Evolutionary conservation across 257 asterid genomes (phyloP).

Genomic region (Solanum stenotomum): DNA sequence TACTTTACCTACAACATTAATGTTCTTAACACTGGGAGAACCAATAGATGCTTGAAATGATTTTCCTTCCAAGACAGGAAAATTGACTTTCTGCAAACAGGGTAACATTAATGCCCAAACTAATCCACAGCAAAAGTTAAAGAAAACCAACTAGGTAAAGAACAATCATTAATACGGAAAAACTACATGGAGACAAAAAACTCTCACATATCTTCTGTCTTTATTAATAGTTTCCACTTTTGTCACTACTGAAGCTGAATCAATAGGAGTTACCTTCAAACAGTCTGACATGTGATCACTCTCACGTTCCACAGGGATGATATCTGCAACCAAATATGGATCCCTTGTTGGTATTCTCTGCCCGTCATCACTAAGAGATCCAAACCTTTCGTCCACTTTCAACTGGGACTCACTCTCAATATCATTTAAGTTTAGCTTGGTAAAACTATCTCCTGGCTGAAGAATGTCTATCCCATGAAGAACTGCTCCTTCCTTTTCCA

Average conservation of each 20-base stretch:
- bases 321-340: slow-evolving; percentile 13
- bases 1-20: slow-evolving; percentile 32
- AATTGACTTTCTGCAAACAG: slow-evolving; percentile 27
- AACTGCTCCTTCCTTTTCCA: slow-evolving; percentile 9
- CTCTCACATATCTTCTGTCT: background rate
- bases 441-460: slow-evolving; percentile 12
- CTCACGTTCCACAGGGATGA: slow-evolving; percentile 9
- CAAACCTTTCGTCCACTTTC: slow-evolving; percentile 12
- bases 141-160: background rate
- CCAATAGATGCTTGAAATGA: slow-evolving; percentile 22
- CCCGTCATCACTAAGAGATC: slow-evolving; percentile 11
- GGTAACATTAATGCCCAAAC: background rate
- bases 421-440: slow-evolving; percentile 5
- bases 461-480: slow-evolving; percentile 17
- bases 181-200: background rate
- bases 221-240: background rate
- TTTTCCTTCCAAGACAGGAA: slow-evolving; percentile 15
- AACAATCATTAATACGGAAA: background rate
- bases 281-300: slow-evolving; percentile 11
- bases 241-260: slow-evolving; percentile 32
- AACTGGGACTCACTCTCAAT: slow-evolving; percentile 10
- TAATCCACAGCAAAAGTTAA: background rate
- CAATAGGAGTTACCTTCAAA: slow-evolving; percentile 13
- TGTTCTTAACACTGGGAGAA: slow-evolving; percentile 13
- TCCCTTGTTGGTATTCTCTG: slow-evolving; percentile 8